phyloP scores from a whole-genome alignment of 768 basidiomycete genomes.

The Hortiboletus campestris region DNA sequence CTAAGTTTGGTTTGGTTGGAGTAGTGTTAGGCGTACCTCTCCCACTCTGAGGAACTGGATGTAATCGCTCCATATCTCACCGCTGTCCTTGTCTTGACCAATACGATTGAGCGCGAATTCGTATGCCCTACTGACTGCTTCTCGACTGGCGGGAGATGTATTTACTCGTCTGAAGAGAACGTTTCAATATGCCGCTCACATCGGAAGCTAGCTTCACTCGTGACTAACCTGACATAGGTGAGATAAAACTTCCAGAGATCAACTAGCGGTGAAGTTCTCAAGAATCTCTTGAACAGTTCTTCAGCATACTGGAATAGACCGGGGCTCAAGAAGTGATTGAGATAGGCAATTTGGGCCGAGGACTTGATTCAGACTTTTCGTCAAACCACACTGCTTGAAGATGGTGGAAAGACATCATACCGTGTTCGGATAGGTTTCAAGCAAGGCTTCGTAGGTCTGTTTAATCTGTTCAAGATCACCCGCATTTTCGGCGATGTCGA shows the following conservation, averaged over 20 bases:
- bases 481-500: slow-evolving; percentile 72
- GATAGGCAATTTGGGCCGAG: slow-evolving; percentile 80
- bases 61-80: slow-evolving; percentile 92
- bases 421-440: slow-evolving; percentile 87
- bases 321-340: slow-evolving; percentile 70
- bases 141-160: slow-evolving; percentile 62
- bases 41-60: slow-evolving; percentile 83
- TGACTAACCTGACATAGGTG: slow-evolving; percentile 81
- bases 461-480: slow-evolving; percentile 81
- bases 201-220: slow-evolving; percentile 7
- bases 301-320: slow-evolving; percentile 75
- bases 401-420: slow-evolving; percentile 51
- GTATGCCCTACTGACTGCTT: slow-evolving; percentile 82
- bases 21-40: slow-evolving; percentile 50
- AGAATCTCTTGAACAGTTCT: slow-evolving; percentile 83
- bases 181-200: slow-evolving; percentile 9
- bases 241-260: slow-evolving; percentile 94
- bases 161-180: slow-evolving; percentile 58
- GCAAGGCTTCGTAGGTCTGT: slow-evolving; percentile 75
- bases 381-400: slow-evolving; percentile 26
- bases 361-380: slow-evolving; percentile 46
- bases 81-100: slow-evolving; percentile 89
- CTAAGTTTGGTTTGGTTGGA: slow-evolving; percentile 4
- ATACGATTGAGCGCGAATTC: slow-evolving; percentile 90
- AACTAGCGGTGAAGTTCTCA: slow-evolving; percentile 82